Evolutionary conservation across 75 land plant genomes (phyloP).

Genomic region (Pinus taeda): DNA sequence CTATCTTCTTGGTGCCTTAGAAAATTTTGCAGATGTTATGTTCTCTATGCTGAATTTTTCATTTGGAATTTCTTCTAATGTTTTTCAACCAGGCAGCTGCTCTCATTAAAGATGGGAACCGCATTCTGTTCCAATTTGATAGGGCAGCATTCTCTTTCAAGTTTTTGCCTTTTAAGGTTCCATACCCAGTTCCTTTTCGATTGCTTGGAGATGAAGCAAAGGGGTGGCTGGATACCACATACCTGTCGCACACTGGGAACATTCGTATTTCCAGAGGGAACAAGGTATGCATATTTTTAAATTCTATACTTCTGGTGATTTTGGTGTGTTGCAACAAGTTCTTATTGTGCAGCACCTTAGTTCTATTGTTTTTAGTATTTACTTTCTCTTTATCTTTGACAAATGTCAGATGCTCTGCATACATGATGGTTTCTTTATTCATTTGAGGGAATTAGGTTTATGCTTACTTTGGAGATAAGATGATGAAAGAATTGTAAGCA

Average conservation of each 20-base stretch:
- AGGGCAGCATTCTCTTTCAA: constrained; percentile 90
- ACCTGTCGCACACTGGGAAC: constrained; percentile 73
- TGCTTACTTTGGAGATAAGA: neutral
- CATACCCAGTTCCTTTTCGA: constrained; percentile 92
- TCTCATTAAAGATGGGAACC: constrained; percentile 62
- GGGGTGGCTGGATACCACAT: constrained; percentile 98
- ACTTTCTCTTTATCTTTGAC: neutral
- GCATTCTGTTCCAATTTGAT: constrained; percentile 91
- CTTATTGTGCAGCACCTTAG: neutral
- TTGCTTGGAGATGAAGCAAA: constrained; percentile 99
- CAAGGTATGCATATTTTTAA: constrained; percentile 47
- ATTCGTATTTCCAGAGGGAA: constrained; percentile 94
- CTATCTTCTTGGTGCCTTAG: neutral
- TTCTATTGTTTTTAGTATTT: neutral
- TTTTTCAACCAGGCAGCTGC: constrained; percentile 74
- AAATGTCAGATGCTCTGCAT: constrained; percentile 1
- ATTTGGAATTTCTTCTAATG: neutral
- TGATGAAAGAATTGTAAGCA: neutral
- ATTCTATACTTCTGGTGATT: neutral
- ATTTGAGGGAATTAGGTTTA: neutral
- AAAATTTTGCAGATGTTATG: neutral
- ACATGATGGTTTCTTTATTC: neutral
- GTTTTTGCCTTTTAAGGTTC: constrained; percentile 97
- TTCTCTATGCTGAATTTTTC: neutral
- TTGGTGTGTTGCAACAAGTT: neutral